Evolutionary conservation across 2,329 filamentous ascomycete genomes (phyloP).

Genomic region (Nannizziopsis barbatae): DNA sequence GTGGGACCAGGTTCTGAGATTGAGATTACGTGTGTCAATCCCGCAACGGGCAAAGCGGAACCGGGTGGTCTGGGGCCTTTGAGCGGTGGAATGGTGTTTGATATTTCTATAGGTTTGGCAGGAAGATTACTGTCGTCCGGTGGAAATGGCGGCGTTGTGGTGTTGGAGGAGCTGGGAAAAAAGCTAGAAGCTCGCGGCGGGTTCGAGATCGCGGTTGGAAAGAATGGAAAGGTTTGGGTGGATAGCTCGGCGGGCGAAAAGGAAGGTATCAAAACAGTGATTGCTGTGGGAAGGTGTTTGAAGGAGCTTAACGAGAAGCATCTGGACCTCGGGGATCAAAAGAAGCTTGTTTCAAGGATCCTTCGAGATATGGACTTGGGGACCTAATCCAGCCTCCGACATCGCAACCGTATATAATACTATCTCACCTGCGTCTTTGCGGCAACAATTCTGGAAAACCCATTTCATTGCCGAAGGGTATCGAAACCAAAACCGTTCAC

Average conservation of each 20-base stretch:
- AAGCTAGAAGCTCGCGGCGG: conserved; percentile 51
- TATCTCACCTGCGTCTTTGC: neutral
- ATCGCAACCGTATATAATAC: neutral
- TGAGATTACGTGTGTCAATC: conserved; percentile 80
- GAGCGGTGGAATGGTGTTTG: conserved; percentile 74
- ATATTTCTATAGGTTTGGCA: conserved; percentile 70
- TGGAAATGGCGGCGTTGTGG: conserved; percentile 53
- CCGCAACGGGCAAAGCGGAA: conserved; percentile 76
- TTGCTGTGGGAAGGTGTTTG: conserved; percentile 69
- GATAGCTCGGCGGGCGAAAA: conserved; percentile 55
- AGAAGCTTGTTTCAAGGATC: conserved; percentile 35
- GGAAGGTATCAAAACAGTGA: conserved; percentile 49
- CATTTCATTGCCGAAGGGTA: too few species aligned
- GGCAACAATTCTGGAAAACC: too few species aligned
- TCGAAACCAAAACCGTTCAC: too few species aligned
- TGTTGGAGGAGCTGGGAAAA: conserved; percentile 70
- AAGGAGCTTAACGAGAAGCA: conserved; percentile 60
- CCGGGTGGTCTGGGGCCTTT: conserved; percentile 77
- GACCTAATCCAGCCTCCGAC: neutral
- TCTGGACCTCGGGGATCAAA: conserved; percentile 34
- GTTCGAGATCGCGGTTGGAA: conserved; percentile 87
- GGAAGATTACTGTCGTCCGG: conserved; percentile 55
- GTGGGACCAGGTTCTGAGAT: conserved; percentile 75
- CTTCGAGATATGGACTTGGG: conserved; percentile 30
- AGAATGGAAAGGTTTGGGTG: conserved; percentile 89